phyloP scores from a whole-genome alignment of 345 rosid species.

The Lenwebbia sp. region DNA sequence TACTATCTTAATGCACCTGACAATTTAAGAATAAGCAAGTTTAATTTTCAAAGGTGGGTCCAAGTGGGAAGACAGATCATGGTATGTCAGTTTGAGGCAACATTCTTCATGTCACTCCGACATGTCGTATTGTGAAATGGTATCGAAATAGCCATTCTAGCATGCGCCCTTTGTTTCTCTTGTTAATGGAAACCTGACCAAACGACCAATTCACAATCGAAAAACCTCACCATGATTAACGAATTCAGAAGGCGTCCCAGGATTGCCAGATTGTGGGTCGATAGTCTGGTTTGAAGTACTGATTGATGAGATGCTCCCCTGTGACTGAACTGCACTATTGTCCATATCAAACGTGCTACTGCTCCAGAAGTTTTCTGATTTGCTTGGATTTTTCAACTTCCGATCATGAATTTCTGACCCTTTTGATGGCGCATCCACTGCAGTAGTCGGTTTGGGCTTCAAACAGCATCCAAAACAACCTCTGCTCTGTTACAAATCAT shows the following conservation, averaged over 20 bases:
- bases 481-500: constrained; percentile 77
- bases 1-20: background rate
- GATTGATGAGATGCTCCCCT: constrained; percentile 52
- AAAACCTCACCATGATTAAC: constrained; percentile 53
- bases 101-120: background rate
- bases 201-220: background rate
- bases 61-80: background rate
- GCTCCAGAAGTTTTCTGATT: constrained; percentile 54
- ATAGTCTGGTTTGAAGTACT: constrained; percentile 34
- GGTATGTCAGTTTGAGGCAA: background rate
- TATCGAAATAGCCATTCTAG: background rate
- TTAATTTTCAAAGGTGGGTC: background rate
- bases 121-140: background rate
- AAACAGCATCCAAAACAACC: constrained; percentile 63
- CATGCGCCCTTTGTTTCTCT: background rate
- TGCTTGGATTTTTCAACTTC: constrained; percentile 24
- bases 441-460: constrained; percentile 15
- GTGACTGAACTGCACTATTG: constrained; percentile 40
- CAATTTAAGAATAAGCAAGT: background rate
- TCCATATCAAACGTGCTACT: constrained; percentile 65
- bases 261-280: constrained; percentile 23
- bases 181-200: background rate
- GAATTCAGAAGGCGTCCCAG: constrained; percentile 27
- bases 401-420: constrained; percentile 4
- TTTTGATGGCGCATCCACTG: constrained; percentile 20